Evolutionary conservation across 2,329 filamentous ascomycete genomes (phyloP).

Genomic region (Fusarium dlaminii): DNA sequence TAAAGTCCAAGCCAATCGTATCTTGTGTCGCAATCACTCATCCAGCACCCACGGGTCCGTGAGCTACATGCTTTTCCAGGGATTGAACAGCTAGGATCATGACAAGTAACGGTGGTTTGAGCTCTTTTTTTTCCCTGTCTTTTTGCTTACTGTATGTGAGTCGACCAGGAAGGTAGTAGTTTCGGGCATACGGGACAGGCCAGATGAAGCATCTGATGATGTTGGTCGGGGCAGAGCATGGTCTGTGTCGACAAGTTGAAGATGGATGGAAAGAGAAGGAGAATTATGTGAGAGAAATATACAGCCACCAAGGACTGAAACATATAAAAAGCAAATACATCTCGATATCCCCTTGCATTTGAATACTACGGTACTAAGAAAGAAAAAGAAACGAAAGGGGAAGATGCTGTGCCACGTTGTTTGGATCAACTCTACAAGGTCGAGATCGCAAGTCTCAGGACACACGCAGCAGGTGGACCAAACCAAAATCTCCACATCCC

Average conservation of each 20-base stretch:
- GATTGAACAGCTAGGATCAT: conserved; percentile 20
- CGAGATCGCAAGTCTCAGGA: conserved; percentile 14
- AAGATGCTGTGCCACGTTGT: conserved; percentile 3
- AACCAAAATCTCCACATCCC: conserved; percentile 20
- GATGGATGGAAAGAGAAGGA: neutral
- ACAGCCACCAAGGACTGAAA: neutral
- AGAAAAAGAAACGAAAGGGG: conserved; percentile 4
- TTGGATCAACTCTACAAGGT: conserved; percentile 10
- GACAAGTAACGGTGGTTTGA: neutral
- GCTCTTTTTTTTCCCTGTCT: neutral
- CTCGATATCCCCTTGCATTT: neutral
- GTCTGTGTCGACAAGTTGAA: neutral
- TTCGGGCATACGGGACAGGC: conserved; percentile 11
- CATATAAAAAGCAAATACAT: conserved; percentile 9
- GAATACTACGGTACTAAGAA: neutral
- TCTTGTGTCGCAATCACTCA: neutral
- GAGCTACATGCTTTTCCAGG: conserved; percentile 1
- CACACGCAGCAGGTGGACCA: conserved; percentile 7
- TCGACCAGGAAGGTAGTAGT: conserved; percentile 14
- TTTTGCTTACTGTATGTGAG: neutral
- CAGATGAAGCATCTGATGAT: conserved; percentile 6
- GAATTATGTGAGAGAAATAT: neutral
- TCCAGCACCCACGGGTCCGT: conserved; percentile 3
- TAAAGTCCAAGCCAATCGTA: conserved; percentile 15
- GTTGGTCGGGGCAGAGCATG: neutral